phyloP scores from a whole-genome alignment of 257 asterid species.

The Ehretia macrophylla region DNA sequence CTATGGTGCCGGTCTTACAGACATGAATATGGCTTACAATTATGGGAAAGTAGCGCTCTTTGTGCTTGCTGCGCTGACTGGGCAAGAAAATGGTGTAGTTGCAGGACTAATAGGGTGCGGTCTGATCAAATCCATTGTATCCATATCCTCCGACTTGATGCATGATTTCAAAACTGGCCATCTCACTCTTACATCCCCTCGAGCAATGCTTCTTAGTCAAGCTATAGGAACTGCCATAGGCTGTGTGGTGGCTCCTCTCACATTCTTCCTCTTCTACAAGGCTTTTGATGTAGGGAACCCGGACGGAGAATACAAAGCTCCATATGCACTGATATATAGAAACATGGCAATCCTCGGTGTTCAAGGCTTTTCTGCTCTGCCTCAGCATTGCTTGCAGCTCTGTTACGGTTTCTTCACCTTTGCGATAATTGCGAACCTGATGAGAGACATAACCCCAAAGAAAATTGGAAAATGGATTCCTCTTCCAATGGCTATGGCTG shows the following conservation, averaged over 20 bases:
- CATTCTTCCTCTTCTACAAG: conserved; percentile 65
- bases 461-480: conserved; percentile 49
- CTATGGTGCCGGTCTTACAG: conserved; percentile 68
- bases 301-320: conserved; percentile 59
- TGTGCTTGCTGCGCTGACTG: conserved; percentile 47
- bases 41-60: conserved; percentile 78
- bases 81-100: conserved; percentile 54
- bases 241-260: conserved; percentile 61
- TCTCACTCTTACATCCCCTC: conserved; percentile 67
- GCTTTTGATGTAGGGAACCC: conserved; percentile 60
- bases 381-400: conserved; percentile 56
- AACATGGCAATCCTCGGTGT: conserved; percentile 79
- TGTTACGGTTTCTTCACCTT: conserved; percentile 59
- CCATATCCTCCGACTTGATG: conserved; percentile 61
- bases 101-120: conserved; percentile 81
- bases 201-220: conserved; percentile 67
- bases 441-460: conserved; percentile 37
- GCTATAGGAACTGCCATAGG: conserved; percentile 70
- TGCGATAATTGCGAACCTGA: conserved; percentile 41
- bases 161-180: conserved; percentile 75
- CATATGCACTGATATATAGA: conserved; percentile 57
- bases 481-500: conserved; percentile 87
- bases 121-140: conserved; percentile 56
- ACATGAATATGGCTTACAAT: conserved; percentile 72
- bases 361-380: conserved; percentile 69